Base-by-base conservation (phyloP, 2,329 filamentous ascomycete genomes). In the Fusarium graminum region DNA sequence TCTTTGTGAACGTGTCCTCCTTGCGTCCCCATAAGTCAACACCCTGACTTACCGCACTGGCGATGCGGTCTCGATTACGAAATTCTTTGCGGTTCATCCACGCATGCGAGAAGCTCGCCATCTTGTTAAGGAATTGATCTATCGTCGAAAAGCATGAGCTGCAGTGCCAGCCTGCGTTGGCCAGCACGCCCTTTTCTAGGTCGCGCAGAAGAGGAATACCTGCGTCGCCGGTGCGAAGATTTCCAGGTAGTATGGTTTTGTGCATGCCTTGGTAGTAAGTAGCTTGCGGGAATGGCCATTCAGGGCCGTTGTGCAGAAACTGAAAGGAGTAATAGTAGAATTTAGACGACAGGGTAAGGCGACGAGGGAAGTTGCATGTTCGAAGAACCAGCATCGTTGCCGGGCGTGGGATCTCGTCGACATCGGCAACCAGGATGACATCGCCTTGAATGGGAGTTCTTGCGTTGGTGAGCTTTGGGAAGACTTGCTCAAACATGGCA, bases 291-390 rank as follows among this genome's bases (percentile, higher is more conserved):
- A 88, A 86, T 9, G 78, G 74, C 86, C 86, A 89, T 32, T 78
- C 76, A 1, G 73, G 65, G 0, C 76, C 76, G 2, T 52, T 51
- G 51, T 78, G 76, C 4, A 82, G 78, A 73, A 81, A 86, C 70
- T 87, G 83, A 73, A 85, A 87, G 59, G 81, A 82, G 74, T 87
- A 88, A 71, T 86, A 86, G 76, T 85, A 87, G 70, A 86, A 85
- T 28, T 78, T 77, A 62, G 80, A 83, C 50, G 78, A 74, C 11
- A 87, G 79, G 2, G 84, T 86, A 19, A 85, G 77, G 22, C 84
- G 82, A 3, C 80, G 80, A 4, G 85, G 85, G 69, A 85, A 85
- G 16, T 74, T 70, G 76, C 85, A 87, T 9, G 80, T 79, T 26
- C 83, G 81, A 10, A 88, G 79, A 3, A 83, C 68, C 13, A 77